Evolutionary conservation across 345 rosid genomes (phyloP).

Genomic region (Hibiscus trionum): DNA sequence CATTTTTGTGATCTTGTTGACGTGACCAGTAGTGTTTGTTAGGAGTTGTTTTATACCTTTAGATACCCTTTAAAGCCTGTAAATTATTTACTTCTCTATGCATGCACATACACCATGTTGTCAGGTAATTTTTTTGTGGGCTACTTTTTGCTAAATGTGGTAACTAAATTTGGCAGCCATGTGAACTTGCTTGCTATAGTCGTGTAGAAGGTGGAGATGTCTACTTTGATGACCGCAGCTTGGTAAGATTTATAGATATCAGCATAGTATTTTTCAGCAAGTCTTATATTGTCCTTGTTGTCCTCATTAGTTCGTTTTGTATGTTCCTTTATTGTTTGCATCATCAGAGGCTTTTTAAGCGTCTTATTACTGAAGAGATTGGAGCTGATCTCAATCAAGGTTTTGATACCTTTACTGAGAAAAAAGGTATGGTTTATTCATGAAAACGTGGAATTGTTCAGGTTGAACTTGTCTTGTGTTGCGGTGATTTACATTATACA

Average conservation of each 20-base stretch:
- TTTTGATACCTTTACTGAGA: conserved; percentile 70
- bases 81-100: not conserved
- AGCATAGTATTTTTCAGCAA: not conserved
- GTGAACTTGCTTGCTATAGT: conserved; percentile 86
- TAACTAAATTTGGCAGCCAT: conserved; percentile 48
- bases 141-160: not conserved
- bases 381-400: conserved; percentile 96
- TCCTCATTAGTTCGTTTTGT: conserved; percentile 14
- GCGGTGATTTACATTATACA: not conserved
- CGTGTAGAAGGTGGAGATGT: conserved; percentile 82
- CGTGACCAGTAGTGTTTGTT: not conserved
- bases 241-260: conserved; percentile 48
- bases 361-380: conserved; percentile 59
- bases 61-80: not conserved
- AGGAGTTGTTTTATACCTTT: not conserved
- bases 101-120: not conserved
- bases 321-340: conserved; percentile 8
- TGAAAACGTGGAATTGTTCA: conserved; percentile 2
- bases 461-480: not conserved
- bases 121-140: not conserved
- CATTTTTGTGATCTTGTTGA: not conserved
- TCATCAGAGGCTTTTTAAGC: conserved; percentile 81
- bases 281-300: not conserved
- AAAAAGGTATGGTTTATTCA: conserved; percentile 46
- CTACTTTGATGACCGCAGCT: conserved; percentile 61